Evolutionary conservation across 345 rosid genomes (phyloP).

Genomic region (Corchorus olitorius): DNA sequence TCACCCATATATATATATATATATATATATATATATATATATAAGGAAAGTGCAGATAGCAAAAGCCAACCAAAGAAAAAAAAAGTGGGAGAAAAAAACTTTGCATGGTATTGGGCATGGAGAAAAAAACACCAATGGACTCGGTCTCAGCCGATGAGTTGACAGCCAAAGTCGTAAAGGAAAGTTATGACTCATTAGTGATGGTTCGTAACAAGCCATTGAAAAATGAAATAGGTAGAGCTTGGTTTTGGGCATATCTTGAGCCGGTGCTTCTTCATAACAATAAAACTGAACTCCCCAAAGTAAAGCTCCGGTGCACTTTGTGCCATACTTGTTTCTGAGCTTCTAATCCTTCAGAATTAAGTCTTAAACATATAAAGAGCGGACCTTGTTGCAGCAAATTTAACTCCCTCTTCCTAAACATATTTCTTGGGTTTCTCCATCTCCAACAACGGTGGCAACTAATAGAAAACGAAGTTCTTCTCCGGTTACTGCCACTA

Average conservation of each 20-base stretch:
- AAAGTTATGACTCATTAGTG: conserved; percentile 82
- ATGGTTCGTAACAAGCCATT: conserved; percentile 86
- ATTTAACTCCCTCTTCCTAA: conserved; percentile 66
- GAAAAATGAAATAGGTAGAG: conserved; percentile 96
- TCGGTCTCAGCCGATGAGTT: conserved; percentile 71
- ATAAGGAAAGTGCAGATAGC: too few species aligned
- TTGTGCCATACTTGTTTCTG: conserved; percentile 95
- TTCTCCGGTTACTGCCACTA: conserved; percentile 31
- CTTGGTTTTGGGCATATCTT: conserved; percentile 99
- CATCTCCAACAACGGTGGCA: conserved; percentile 38
- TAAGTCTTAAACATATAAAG: conserved; percentile 96
- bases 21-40: too few species aligned
- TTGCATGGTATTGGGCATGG: too few species aligned
- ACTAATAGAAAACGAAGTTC: conserved; percentile 66
- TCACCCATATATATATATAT: too few species aligned
- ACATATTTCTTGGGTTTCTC: conserved; percentile 73
- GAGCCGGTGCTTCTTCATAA: conserved; percentile 85
- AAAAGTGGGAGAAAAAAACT: not conserved
- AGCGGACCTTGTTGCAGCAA: conserved; percentile 93
- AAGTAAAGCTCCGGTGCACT: conserved; percentile 95
- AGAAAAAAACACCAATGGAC: conserved; percentile 38
- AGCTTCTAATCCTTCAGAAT: conserved; percentile 96
- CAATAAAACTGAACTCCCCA: conserved; percentile 87
- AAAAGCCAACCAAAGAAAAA: conserved; percentile 22
- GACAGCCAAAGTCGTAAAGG: conserved; percentile 68